phyloP scores from a whole-genome alignment of 768 basidiomycete species.

The Pluteus cervinus region DNA sequence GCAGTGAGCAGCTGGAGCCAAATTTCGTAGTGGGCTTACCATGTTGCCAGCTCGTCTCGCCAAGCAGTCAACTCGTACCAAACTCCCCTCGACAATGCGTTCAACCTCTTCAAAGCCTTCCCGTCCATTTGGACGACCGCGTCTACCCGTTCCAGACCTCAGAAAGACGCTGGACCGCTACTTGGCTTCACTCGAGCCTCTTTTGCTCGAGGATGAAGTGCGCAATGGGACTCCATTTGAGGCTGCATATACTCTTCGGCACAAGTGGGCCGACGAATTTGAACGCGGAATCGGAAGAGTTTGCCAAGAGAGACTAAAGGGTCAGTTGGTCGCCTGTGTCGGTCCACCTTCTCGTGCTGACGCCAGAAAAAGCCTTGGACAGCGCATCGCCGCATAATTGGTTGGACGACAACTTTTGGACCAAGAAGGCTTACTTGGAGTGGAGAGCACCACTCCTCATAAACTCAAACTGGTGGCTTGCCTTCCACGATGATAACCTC shows the following conservation, averaged over 20 bases:
- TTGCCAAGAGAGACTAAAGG: slow-evolving; percentile 70
- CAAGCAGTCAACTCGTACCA: too few species aligned
- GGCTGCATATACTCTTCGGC: slow-evolving; percentile 46
- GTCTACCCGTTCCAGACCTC: slow-evolving; percentile 81
- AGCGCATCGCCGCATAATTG: slow-evolving; percentile 82
- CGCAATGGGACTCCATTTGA: slow-evolving; percentile 47
- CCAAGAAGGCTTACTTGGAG: slow-evolving; percentile 80
- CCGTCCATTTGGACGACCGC: too few species aligned
- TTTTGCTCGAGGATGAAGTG: slow-evolving; percentile 70
- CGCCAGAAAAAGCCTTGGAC: slow-evolving; percentile 57
- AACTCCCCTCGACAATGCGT: too few species aligned
- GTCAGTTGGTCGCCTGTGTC: slow-evolving; percentile 31
- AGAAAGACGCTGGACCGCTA: slow-evolving; percentile 72
- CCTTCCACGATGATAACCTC: slow-evolving; percentile 67
- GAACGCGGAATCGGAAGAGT: slow-evolving; percentile 58
- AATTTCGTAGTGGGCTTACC: too few species aligned
- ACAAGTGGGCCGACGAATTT: slow-evolving; percentile 64
- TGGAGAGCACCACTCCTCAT: slow-evolving; percentile 81
- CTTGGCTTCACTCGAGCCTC: slow-evolving; percentile 69
- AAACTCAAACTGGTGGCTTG: slow-evolving; percentile 96
- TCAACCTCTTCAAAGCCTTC: too few species aligned
- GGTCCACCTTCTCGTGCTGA: slow-evolving; percentile 14
- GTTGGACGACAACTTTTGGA: slow-evolving; percentile 93
- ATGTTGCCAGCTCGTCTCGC: too few species aligned
- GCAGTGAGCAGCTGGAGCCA: too few species aligned